Evolutionary conservation across 2,329 filamentous ascomycete species (phyloP), one percentile per base, ranked within the genome.

Genomic region (Aspergillus viridinutans): DNA sequence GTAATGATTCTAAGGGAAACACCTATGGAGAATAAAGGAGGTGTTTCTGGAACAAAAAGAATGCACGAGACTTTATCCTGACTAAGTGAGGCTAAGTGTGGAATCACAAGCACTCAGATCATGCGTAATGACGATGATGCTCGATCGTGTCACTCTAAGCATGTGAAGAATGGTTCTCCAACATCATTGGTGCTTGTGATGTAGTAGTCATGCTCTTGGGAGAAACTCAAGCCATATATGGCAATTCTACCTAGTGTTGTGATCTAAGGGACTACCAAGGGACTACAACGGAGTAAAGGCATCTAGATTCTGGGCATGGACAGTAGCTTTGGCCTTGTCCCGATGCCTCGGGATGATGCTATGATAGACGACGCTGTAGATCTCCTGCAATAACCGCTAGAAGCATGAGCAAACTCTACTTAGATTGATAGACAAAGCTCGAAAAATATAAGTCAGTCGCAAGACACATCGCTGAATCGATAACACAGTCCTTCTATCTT

Each of bases 311-410:
- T n/a, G 32, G 32, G 32, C 32, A 35, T 38, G 14, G 12, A 14
- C 32, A 32, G 12, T 5, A 35, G 32, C 32, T 38, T 38, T 38
- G 32, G 32, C 32, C 32, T 6, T 38, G 32, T 38, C 32, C 43
- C 20, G 52, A 54, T 49, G 29, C 52, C 52, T 54, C 52, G 52
- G 52, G 52, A 54, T 49, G 29, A 17, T 52, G 20, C 29, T 52
- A 12, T 14, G 17, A 32, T 21, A 29, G 28, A n/a, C 29, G 2
- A 23, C 17, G 7, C 17, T 3, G 49, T 20, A 35, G 29, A 35
- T 51, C 25, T 38, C 14, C 25, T 51, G 9, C 49, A 8, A 21
- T 32, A 12, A 21, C 28, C 23, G 17, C n/a, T 25, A 4, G 14
- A 20, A 21, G 20, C 17, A 51, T 51, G 29, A 14, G n/a, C 49